These are phyloP conservation scores for Scenedesmus sp. DNA, from an alignment of 163 green algal species.

Conservation along the genomic window DNA sequence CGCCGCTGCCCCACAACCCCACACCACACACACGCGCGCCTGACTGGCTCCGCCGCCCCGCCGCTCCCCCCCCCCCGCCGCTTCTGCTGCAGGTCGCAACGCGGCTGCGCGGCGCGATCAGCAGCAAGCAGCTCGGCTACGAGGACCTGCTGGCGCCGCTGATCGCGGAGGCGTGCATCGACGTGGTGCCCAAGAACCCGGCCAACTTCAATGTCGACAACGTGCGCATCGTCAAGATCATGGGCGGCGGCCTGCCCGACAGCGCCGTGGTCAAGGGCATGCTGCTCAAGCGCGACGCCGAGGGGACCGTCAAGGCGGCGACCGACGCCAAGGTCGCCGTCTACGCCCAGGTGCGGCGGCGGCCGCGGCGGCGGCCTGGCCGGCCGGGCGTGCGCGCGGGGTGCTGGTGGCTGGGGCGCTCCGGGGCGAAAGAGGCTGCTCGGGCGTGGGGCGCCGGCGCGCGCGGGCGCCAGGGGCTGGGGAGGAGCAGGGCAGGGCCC, in stretches of 20 bases:
- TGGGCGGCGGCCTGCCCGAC: constrained; percentile 55
- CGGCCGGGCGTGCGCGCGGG: neutral
- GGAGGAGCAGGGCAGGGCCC: too few relatives aligned
- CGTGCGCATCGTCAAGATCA: constrained; percentile 96
- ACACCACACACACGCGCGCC: too few relatives aligned
- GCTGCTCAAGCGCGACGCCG: constrained; percentile 89
- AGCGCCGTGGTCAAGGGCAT: constrained; percentile 82
- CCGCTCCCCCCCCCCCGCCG: too few relatives aligned
- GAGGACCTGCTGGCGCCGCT: constrained; percentile 89
- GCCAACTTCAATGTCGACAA: constrained; percentile 99
- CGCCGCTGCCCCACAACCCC: too few relatives aligned
- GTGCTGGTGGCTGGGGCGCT: neutral
- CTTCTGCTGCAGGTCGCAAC: constrained; percentile 61
- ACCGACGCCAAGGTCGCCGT: constrained; percentile 93
- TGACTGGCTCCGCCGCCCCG: too few relatives aligned
- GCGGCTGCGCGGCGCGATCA: constrained; percentile 73
- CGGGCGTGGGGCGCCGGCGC: too few relatives aligned
- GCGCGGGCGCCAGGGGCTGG: too few relatives aligned
- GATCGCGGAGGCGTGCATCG: constrained; percentile 94
- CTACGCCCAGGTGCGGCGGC: constrained; percentile 69
- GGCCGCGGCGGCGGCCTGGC: too few relatives aligned
- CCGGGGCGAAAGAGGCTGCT: neutral
- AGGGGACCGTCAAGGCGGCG: constrained; percentile 87
- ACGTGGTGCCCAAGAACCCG: constrained; percentile 92
- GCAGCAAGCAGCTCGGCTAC: constrained; percentile 93